Conservation (phyloP, 805 yeast species). For the Candida glaebosa region DNA sequence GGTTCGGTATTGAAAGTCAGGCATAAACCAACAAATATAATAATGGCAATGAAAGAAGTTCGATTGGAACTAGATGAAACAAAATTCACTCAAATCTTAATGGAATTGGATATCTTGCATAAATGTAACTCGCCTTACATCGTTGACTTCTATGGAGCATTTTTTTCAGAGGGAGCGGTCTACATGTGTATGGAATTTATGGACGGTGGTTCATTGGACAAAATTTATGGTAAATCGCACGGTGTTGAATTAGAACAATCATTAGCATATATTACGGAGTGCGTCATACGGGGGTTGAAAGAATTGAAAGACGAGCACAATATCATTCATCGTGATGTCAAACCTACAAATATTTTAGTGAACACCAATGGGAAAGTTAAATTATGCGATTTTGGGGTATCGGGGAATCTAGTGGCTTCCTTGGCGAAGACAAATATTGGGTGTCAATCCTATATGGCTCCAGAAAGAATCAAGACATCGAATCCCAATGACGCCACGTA, state of each 20-base stretch:
- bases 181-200: constrained; percentile 97
- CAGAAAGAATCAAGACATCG: constrained; percentile 81
- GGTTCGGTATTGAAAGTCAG: constrained; percentile 93
- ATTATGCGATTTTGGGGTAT: constrained; percentile 93
- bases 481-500: constrained; percentile 77
- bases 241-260: constrained; percentile 67
- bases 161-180: constrained; percentile 95
- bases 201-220: constrained; percentile 95
- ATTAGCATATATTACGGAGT: constrained; percentile 73
- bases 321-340: constrained; percentile 93
- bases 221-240: constrained; percentile 66
- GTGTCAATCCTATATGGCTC: constrained; percentile 98
- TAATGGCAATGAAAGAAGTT: constrained; percentile 98
- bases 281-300: constrained; percentile 77
- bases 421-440: constrained; percentile 95
- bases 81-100: constrained; percentile 89
- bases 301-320: constrained; percentile 86
- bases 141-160: constrained; percentile 96
- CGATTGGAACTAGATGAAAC: constrained; percentile 88
- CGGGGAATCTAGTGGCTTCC: constrained; percentile 92
- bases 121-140: constrained; percentile 87
- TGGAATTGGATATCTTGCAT: constrained; percentile 94
- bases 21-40: constrained; percentile 86
- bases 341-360: constrained; percentile 90
- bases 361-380: constrained; percentile 83